These are phyloP conservation scores for Albifimbria verrucaria DNA, from an alignment of 2,329 filamentous ascomycete species.

Conservation along the genomic window DNA sequence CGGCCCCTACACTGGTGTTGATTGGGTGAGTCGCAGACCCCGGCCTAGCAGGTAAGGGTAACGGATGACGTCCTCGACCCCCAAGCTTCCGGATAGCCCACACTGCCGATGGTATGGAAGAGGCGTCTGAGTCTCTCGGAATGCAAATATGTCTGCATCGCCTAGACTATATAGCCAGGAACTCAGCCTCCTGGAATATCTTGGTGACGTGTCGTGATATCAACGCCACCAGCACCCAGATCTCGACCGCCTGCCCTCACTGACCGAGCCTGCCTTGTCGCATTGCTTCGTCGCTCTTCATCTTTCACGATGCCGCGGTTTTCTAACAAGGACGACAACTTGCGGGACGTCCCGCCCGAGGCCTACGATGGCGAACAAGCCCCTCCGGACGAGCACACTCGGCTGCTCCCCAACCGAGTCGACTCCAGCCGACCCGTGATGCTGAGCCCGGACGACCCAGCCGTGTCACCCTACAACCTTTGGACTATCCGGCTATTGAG, in stretches of 20 bases:
- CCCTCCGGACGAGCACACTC: slow-evolving; percentile 51
- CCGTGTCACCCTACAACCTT: slow-evolving; percentile 88
- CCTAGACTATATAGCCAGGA: too few species aligned
- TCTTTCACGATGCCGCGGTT: slow-evolving; percentile 31
- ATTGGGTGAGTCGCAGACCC: neutral
- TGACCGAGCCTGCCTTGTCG: too few species aligned
- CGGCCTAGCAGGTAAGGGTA: neutral
- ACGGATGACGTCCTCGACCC: neutral
- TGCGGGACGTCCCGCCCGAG: slow-evolving; percentile 6
- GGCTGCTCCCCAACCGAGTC: slow-evolving; percentile 66
- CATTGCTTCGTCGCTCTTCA: too few species aligned
- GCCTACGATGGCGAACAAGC: slow-evolving; percentile 22
- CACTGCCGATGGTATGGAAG: too few species aligned
- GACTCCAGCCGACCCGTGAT: slow-evolving; percentile 39
- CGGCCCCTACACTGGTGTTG: neutral
- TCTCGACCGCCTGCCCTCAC: too few species aligned
- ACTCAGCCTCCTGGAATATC: too few species aligned
- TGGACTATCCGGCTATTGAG: slow-evolving; percentile 83
- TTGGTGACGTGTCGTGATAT: too few species aligned
- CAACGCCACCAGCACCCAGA: too few species aligned
- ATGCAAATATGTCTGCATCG: too few species aligned
- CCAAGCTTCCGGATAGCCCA: too few species aligned
- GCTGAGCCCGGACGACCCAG: slow-evolving; percentile 40
- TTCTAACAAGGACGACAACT: slow-evolving; percentile 19
- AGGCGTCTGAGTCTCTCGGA: too few species aligned